Percentiles rank a stretch among this genome's conserved stretches.
These are phyloP conservation scores for Metschnikowia dekortorum DNA, from an alignment of 805 yeast species.

Conservation along the genomic window DNA sequence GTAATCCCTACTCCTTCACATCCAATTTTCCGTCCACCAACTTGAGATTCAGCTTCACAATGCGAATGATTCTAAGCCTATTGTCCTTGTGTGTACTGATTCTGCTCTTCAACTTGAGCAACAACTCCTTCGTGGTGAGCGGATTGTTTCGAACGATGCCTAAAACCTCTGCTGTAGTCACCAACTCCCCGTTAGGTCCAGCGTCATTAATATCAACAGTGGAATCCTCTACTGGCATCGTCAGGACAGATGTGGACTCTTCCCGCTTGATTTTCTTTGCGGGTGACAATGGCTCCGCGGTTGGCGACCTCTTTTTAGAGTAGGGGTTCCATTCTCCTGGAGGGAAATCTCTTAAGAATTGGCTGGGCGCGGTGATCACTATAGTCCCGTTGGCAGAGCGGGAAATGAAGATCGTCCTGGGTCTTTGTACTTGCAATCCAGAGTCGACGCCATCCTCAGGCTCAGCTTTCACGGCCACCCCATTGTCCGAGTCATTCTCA, in stretches of 20 bases:
- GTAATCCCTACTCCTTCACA: conserved; percentile 24
- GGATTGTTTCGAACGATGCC: conserved; percentile 55
- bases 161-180: conserved; percentile 71
- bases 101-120: conserved; percentile 56
- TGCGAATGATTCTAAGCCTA: conserved; percentile 52
- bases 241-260: conserved; percentile 13
- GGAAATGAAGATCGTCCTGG: conserved; percentile 20
- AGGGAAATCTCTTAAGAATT: conserved; percentile 63
- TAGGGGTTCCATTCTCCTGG: conserved; percentile 82
- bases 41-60: conserved; percentile 55
- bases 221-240: conserved; percentile 8
- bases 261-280: conserved; percentile 40
- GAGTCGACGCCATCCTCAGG: conserved; percentile 20
- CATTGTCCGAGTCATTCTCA: conserved; percentile 50
- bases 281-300: conserved; percentile 23
- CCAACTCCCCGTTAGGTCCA: conserved; percentile 41
- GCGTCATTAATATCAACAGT: conserved; percentile 30
- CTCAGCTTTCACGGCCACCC: conserved; percentile 31
- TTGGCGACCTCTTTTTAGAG: conserved; percentile 32
- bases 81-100: conserved; percentile 62
- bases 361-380: conserved; percentile 59
- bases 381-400: conserved; percentile 40
- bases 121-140: conserved; percentile 58
- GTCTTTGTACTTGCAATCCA: conserved; percentile 4
- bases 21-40: conserved; percentile 46